These are phyloP conservation scores for Dendrocalamus latiflorus DNA, from an alignment of 202 grass and related monocot genomes.

Conservation along the genomic window DNA sequence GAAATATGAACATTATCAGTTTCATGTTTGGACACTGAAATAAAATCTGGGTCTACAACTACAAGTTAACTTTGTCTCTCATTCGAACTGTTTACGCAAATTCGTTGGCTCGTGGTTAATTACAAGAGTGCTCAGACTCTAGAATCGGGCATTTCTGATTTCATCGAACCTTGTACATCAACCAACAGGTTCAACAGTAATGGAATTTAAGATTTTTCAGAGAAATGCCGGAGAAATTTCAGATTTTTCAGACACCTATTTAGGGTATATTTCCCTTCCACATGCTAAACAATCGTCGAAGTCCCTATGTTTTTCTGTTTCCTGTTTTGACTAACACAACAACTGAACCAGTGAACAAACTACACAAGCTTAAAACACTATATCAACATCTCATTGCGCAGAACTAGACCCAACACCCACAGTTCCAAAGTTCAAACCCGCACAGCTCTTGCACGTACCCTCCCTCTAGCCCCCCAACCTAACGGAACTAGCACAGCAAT, in stretches of 20 bases:
- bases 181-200: neutral
- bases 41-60: neutral
- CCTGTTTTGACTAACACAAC: neutral
- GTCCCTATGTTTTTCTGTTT: neutral
- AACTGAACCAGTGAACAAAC: neutral
- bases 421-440: neutral
- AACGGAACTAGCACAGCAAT: neutral
- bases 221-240: neutral
- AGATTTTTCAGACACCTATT: neutral
- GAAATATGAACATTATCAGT: neutral
- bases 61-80: too few species aligned
- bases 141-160: slow-evolving; percentile 1
- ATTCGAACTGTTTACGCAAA: neutral
- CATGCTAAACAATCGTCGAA: neutral
- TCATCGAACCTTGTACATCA: neutral
- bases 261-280: neutral
- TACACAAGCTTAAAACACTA: neutral
- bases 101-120: neutral
- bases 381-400: neutral
- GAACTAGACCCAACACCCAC: neutral
- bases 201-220: neutral
- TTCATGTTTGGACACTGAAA: neutral
- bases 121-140: neutral
- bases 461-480: neutral
- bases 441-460: neutral